Base-by-base conservation (phyloP, 768 basidiomycete genomes). In the Suillus variegatus region DNA sequence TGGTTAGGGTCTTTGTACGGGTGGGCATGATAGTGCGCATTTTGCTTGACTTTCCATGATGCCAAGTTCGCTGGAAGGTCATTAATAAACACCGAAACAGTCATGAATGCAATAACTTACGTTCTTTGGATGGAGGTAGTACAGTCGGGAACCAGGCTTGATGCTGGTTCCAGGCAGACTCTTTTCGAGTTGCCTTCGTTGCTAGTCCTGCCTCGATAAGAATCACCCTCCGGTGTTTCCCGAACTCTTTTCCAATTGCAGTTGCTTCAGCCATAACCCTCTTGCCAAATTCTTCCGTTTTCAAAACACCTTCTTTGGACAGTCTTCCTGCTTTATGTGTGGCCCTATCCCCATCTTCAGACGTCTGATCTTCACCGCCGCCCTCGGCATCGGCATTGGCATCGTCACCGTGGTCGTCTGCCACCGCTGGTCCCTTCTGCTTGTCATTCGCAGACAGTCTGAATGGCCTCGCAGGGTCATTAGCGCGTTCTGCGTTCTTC, bases 161-260 rank as follows among this genome's bases (percentile, higher is more conserved):
- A 25, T 25, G 25, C 25, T 25, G 25, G 25, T 25, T 25, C 25
- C 25, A 25, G 25, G 25, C 25, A 16, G 28, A 58, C 55, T 57
- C 63, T 18, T 54, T 57, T 8, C 13, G 16, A 25, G 28, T 64
- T 64, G 63, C 63, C 55, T 64, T 57, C 2, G 6, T 64, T 6
- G 55, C 46, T 13, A 64, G 55, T 43, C 55, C 55, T 46, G 55
- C 63, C 55, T 54, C 18, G 0, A 35, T 43, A 43, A 64, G 55
- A 22, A 64, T 64, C 9, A 25, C 22, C 47, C 10, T 28, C 43
- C 10, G 43, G 2, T 28, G 41, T 54, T 64, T 64, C n/a, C 55
- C 62, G 16, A 56, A 64, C n/a, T 58, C 18, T 22, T 57, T 35
- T 14, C 41, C 55, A 44, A 64, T 64, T 13, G 38, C 55, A n/a